Percentiles rank a stretch among this genome's conserved stretches.
phyloP scores from a whole-genome alignment of 768 basidiomycete species.

The Kondoa subrosea region DNA sequence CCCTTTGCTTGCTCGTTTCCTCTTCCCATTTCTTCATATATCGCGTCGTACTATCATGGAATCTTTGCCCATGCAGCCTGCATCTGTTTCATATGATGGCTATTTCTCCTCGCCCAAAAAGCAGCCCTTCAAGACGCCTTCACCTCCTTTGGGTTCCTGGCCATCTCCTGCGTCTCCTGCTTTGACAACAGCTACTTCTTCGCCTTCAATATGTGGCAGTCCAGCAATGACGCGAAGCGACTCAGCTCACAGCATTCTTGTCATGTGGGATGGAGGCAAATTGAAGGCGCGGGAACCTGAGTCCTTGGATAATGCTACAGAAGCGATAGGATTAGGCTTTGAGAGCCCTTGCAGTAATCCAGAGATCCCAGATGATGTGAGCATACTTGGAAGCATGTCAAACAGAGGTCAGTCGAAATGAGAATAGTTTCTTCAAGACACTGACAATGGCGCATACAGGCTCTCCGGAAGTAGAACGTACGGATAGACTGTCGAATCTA shows the following conservation, averaged over 20 bases:
- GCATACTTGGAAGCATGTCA: not conserved
- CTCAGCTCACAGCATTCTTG: not conserved
- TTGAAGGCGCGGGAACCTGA: not conserved
- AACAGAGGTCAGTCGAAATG: not conserved
- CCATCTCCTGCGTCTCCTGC: not conserved
- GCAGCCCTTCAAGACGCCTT: not conserved
- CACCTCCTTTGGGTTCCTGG: not conserved
- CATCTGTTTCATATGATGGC: not conserved
- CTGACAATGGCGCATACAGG: not conserved
- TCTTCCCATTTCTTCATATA: not conserved
- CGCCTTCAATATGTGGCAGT: not conserved
- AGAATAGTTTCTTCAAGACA: not conserved
- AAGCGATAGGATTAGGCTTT: not conserved
- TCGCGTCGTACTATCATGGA: not conserved
- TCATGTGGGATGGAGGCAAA: not conserved
- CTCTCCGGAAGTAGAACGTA: not conserved
- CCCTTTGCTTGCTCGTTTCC: not conserved
- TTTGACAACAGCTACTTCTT: not conserved
- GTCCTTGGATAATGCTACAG: not conserved
- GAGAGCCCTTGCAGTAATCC: not conserved
- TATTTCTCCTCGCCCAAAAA: not conserved
- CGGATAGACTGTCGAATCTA: not conserved
- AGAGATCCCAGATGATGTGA: not conserved
- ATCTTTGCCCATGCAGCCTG: not conserved
- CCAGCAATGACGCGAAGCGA: not conserved